These are phyloP conservation scores for Clonostachys solani DNA, from an alignment of 2,329 filamentous ascomycete genomes.

Conservation along the genomic window DNA sequence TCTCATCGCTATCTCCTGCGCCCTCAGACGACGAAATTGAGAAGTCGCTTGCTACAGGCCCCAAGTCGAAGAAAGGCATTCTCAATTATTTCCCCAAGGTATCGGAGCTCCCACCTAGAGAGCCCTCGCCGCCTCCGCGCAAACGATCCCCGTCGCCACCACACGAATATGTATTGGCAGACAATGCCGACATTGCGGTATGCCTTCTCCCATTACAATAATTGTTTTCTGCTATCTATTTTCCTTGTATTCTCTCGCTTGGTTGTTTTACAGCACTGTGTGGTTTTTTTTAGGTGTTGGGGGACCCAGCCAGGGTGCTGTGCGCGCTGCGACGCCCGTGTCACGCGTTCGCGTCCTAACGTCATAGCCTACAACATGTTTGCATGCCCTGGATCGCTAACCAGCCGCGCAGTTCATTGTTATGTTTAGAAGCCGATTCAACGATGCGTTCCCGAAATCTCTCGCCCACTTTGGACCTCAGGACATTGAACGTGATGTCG, in stretches of 20 bases:
- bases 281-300: slow-evolving; percentile 11
- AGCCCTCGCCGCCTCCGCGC: slow-evolving; percentile 61
- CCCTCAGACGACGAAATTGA: slow-evolving; percentile 46
- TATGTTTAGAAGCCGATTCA: slow-evolving; percentile 94
- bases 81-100: slow-evolving; percentile 64
- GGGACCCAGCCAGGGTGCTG: neutral
- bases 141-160: slow-evolving; percentile 85
- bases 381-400: slow-evolving; percentile 16
- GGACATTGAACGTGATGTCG: slow-evolving; percentile 85
- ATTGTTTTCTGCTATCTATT: neutral
- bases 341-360: slow-evolving; percentile 51
- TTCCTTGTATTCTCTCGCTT: neutral
- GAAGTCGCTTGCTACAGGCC: slow-evolving; percentile 28
- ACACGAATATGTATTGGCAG: slow-evolving; percentile 84
- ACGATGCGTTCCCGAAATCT: slow-evolving; percentile 82
- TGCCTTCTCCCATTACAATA: slow-evolving; percentile 33
- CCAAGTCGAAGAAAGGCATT: slow-evolving; percentile 52
- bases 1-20: slow-evolving; percentile 41
- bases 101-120: slow-evolving; percentile 45
- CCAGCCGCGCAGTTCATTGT: slow-evolving; percentile 74
- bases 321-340: slow-evolving; percentile 24
- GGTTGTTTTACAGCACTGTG: neutral
- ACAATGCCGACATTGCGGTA: slow-evolving; percentile 90
- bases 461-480: slow-evolving; percentile 89
- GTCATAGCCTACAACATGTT: slow-evolving; percentile 10